phyloP scores from a whole-genome alignment of 2,329 filamentous ascomycete species.

The Fusarium liriodendri region DNA sequence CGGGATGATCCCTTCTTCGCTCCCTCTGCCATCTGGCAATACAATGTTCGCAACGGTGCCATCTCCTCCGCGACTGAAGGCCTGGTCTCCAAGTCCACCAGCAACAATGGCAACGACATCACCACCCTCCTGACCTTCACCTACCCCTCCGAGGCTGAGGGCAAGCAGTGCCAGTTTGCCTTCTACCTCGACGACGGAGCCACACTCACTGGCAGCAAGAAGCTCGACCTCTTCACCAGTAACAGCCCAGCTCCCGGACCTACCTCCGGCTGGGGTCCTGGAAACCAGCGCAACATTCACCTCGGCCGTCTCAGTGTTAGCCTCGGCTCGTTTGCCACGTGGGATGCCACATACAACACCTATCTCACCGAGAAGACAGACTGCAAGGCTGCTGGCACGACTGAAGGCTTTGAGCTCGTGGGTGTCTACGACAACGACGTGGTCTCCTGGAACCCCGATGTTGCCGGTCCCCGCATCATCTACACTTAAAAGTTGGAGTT shows the following conservation, averaged over 20 bases:
- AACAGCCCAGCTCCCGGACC: slow-evolving; percentile 34
- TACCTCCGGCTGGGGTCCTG: slow-evolving; percentile 35
- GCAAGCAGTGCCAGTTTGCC: slow-evolving; percentile 42
- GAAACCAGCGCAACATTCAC: slow-evolving; percentile 43
- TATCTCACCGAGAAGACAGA: slow-evolving; percentile 29
- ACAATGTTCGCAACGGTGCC: slow-evolving; percentile 39
- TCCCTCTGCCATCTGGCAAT: slow-evolving; percentile 37
- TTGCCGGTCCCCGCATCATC: slow-evolving; percentile 29
- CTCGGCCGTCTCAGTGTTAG: slow-evolving; percentile 26
- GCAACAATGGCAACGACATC: slow-evolving; percentile 41
- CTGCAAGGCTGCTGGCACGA: slow-evolving; percentile 28
- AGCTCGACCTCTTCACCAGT: slow-evolving; percentile 45
- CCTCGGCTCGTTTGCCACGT: slow-evolving; percentile 12
- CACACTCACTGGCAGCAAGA: slow-evolving; percentile 34
- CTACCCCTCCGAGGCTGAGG: slow-evolving; percentile 36
- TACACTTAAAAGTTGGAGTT: slow-evolving; percentile 11
- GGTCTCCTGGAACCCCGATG: slow-evolving; percentile 23
- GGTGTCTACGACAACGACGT: slow-evolving; percentile 32
- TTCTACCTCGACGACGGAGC: slow-evolving; percentile 40
- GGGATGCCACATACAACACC: slow-evolving; percentile 29
- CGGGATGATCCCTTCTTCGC: slow-evolving; percentile 29
- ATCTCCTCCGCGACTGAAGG: slow-evolving; percentile 25
- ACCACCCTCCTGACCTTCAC: slow-evolving; percentile 46
- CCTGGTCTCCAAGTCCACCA: slow-evolving; percentile 33
- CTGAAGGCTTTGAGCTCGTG: slow-evolving; percentile 34